Base-by-base conservation (phyloP, 345 rosid species). In the Noccaea bulbosa region DNA sequence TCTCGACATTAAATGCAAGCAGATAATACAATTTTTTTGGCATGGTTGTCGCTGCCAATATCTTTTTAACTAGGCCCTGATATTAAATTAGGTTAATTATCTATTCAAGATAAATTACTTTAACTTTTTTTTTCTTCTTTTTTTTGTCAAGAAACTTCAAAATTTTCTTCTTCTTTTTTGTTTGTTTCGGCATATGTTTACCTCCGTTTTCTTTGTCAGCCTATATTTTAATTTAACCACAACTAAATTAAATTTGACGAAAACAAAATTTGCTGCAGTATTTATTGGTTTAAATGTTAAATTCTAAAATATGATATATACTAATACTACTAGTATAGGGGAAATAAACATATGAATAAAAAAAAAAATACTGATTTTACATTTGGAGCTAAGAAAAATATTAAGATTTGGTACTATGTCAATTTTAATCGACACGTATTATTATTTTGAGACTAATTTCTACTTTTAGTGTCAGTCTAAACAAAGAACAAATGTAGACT, bases 31-130 rank as follows among this genome's bases (percentile, higher is more conserved):
- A 48, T 61, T 52, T 20, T 32, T 8, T 46, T 55, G 14, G 71
- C 71, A 65, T 65, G 59, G 60, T 65, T 65, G 15, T 72, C 43
- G 59, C 71, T 56, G 65, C 65, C 43, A 38, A 38, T 20, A 35
- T 33, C 1, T 55, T 54, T 15, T 43, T 51, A 60, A 54, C 32
- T 45, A 55, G 37, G 22, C 41, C 45, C 62, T 7, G 16, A 40
- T 44, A 56, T 56, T 63, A 11, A 64, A 8, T 40, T 57, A 39
- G 60, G 16, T 48, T 54, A 17, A 35, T 15, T 44, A 5, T 14
- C 33, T 54, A 37, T 44, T 6, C 33, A 22, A 52, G 35, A 22
- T 62, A 43, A 33, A 63, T 14, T 54, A 44, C 47, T 35, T 54
- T 22, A 4, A 56, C 9, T 1, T 16, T 6, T 20, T 8, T 20